A percentile compares a stretch with the other conserved stretches of the same genome.
Evolutionary conservation across 208 protist genomes (phyloP).

Genomic region (Leishmania turanica): DNA sequence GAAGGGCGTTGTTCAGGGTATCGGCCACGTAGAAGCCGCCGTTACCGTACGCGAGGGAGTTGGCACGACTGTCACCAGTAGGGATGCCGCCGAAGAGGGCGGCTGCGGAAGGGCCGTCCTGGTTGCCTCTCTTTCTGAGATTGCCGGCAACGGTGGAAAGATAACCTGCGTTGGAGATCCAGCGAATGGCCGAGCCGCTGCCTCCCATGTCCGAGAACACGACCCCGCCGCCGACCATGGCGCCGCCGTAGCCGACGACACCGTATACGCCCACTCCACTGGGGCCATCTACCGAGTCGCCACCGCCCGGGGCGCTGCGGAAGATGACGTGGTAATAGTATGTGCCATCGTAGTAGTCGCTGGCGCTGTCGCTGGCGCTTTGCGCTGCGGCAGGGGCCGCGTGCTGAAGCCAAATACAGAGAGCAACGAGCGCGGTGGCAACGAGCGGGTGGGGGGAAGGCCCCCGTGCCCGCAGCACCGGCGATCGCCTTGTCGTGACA

Average conservation of each 20-base stretch:
- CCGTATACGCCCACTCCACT: constrained; percentile 52
- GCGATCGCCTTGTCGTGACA: background rate
- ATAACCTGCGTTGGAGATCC: constrained; percentile 26
- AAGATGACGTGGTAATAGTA: constrained; percentile 47
- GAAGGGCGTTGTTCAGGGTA: constrained; percentile 56
- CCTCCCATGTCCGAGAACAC: constrained; percentile 61
- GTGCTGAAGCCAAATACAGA: background rate
- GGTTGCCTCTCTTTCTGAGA: constrained; percentile 20
- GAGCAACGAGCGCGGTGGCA: background rate
- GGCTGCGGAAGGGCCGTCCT: constrained; percentile 23
- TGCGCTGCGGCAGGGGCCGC: constrained; percentile 4
- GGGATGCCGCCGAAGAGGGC: constrained; percentile 42
- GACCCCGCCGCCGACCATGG: constrained; percentile 14
- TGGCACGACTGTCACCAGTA: constrained; percentile 11
- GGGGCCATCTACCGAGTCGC: constrained; percentile 35
- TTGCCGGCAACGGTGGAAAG: constrained; percentile 58
- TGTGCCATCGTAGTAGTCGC: constrained; percentile 16
- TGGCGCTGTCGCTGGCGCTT: background rate
- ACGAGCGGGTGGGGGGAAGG: background rate
- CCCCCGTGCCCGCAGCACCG: background rate
- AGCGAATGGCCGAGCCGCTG: constrained; percentile 46
- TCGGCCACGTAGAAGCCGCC: constrained; percentile 54
- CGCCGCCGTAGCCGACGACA: constrained; percentile 26
- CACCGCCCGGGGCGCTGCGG: background rate
- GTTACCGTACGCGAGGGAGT: constrained; percentile 26